Evolutionary conservation across 2,329 filamentous ascomycete genomes (phyloP), one percentile per base, ranked within the genome.

Genomic region (Thelonectria discophora): DNA sequence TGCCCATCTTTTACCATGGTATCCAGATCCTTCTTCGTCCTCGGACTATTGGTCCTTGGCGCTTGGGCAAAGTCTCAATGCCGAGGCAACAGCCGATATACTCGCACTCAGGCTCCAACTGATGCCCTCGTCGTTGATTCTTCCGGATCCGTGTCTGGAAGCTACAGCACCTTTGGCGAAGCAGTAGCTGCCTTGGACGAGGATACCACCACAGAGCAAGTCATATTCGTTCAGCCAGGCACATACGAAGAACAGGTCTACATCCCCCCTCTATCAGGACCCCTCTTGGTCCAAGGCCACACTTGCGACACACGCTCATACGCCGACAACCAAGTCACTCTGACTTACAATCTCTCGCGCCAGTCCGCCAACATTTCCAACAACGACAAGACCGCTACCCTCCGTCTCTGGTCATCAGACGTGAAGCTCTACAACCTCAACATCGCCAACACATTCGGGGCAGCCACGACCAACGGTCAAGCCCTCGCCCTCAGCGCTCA

Each of bases 361-460:
- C 27, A 37, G 13, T 54, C 51, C 13, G 40, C 51, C 39, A 45
- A 45, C 27, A 46, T 37, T 9, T 21, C 27, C 8, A 6, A 10
- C 12, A 45, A 37, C 12, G 51, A 54, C 13, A 12, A 37, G 3
- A 54, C 51, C 2, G 51, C 40, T 5, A 54, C 51, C 8, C 40
- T 54, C 3, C 40, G 51, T 2, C 8, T 54, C 2, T 54, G 51
- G 51, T 54, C 51, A 10, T 9, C 40, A 2, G 27, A 30, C 11
- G 51, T 54, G 7, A 54, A 54, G 27, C 9, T 54, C 11, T 54
- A 54, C 51, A 54, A 54, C 27, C 13, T 54, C 12, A 46, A 54
- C 21, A 18, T 54, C 18, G 40, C 40, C 51, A 54, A 54, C 30
- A 34, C 27, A 5, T 54, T 46, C 8, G 51, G 51, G 1, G 40